These are phyloP conservation scores for Pseudopithomyces maydicus DNA, from an alignment of 2,329 filamentous ascomycete genomes.

Conservation along the genomic window DNA sequence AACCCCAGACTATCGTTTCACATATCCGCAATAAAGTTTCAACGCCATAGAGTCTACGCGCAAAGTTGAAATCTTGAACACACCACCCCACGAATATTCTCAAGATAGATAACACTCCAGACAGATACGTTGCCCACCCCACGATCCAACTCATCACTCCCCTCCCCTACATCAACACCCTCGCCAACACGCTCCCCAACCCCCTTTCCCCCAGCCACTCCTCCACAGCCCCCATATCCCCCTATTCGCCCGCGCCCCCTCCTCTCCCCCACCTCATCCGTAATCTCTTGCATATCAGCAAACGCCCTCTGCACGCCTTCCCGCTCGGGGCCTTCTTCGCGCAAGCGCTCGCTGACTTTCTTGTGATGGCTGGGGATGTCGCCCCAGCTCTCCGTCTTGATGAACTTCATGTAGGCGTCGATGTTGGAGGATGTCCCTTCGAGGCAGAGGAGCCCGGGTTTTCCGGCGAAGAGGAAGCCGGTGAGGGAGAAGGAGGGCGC, in stretches of 20 bases:
- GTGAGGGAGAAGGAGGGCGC: slow-evolving; percentile 60
- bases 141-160: no score
- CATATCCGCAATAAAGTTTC: no score
- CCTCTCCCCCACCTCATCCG: slow-evolving; percentile 55
- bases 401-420: slow-evolving; percentile 66
- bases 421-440: slow-evolving; percentile 56
- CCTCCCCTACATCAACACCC: slow-evolving; percentile 36
- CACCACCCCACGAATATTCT: no score
- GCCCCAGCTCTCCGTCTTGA: slow-evolving; percentile 67
- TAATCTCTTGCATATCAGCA: slow-evolving; percentile 63
- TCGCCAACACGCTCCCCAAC: slow-evolving; percentile 52
- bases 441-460: slow-evolving; percentile 61
- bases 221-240: slow-evolving; percentile 60
- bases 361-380: slow-evolving; percentile 67
- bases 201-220: slow-evolving; percentile 55
- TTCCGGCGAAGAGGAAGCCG: slow-evolving; percentile 65
- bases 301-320: slow-evolving; percentile 49
- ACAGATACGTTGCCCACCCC: no score
- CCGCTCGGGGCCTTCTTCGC: slow-evolving; percentile 42
- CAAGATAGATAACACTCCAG: no score
- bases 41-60: no score
- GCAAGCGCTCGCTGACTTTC: slow-evolving; percentile 63
- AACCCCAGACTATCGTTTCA: no score
- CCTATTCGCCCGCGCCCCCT: slow-evolving; percentile 57
- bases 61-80: no score